Evolutionary conservation across 1,139 yeast genomes (phyloP).

Genomic region (Suhomyces panamericanus): DNA sequence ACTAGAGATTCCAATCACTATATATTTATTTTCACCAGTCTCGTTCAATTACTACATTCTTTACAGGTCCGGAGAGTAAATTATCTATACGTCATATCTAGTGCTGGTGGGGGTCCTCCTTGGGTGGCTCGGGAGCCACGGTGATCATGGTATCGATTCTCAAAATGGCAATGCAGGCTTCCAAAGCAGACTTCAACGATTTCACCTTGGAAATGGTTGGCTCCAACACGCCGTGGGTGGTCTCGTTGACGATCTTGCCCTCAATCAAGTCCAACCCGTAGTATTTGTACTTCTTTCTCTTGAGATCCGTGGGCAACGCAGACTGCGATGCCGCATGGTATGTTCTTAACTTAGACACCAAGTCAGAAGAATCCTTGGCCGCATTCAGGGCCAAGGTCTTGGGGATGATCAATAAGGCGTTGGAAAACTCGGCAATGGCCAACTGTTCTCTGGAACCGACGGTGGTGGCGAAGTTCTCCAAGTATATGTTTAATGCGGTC

Average conservation of each 20-base stretch:
- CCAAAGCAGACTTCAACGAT: conserved; percentile 91
- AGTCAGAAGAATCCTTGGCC: conserved; percentile 93
- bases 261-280: conserved; percentile 90
- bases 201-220: conserved; percentile 93
- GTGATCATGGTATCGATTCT: conserved; percentile 98
- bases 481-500: conserved; percentile 88
- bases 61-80: background rate
- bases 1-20: too few relatives aligned
- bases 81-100: conserved; percentile 18
- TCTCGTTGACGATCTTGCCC: conserved; percentile 89
- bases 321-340: conserved; percentile 95
- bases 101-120: conserved; percentile 84
- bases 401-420: conserved; percentile 86
- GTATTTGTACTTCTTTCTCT: conserved; percentile 82
- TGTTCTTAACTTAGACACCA: conserved; percentile 92
- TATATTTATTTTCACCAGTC: too few relatives aligned
- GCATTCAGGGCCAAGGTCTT: conserved; percentile 97
- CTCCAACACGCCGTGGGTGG: conserved; percentile 84
- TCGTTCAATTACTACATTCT: background rate
- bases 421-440: conserved; percentile 97
- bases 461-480: conserved; percentile 96
- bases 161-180: conserved; percentile 95
- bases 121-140: conserved; percentile 93
- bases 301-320: conserved; percentile 76
- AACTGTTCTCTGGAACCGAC: conserved; percentile 97